These are phyloP conservation scores for Cercospora citrullina DNA, from an alignment of 2,329 filamentous ascomycete genomes.

Conservation along the genomic window DNA sequence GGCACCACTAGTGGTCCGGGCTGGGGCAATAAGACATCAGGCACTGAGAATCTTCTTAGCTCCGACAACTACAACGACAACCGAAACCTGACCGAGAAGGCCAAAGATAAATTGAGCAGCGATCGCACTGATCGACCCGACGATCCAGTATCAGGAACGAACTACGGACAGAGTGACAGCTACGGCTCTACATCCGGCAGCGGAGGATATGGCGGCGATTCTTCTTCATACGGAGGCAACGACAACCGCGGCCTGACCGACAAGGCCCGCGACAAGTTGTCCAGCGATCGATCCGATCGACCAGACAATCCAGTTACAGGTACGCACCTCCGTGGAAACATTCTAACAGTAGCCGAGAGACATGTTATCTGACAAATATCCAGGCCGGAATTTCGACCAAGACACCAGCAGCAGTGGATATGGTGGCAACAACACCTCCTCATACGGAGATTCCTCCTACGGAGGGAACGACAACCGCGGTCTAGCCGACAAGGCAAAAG, in stretches of 20 bases:
- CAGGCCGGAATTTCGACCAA: not conserved
- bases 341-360: not conserved
- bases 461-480: not conserved
- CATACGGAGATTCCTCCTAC: not conserved
- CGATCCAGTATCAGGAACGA: constrained; percentile 4
- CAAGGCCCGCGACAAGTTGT: not conserved
- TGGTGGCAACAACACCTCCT: not conserved
- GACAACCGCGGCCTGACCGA: not conserved
- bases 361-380: not conserved
- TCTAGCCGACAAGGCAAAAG: not conserved
- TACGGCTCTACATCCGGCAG: no score
- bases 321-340: not conserved
- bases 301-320: not conserved
- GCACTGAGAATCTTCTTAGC: constrained; percentile 4
- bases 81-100: constrained; percentile 12
- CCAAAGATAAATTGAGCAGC: constrained; percentile 50
- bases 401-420: not conserved
- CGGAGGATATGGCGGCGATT: no score
- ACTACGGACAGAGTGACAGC: not conserved
- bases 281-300: not conserved
- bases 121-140: constrained; percentile 11
- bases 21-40: constrained; percentile 14
- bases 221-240: not conserved
- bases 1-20: constrained; percentile 14
- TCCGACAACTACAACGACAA: constrained; percentile 8